phyloP scores from a whole-genome alignment of 768 basidiomycete genomes.

The Termitomyces sp. region DNA sequence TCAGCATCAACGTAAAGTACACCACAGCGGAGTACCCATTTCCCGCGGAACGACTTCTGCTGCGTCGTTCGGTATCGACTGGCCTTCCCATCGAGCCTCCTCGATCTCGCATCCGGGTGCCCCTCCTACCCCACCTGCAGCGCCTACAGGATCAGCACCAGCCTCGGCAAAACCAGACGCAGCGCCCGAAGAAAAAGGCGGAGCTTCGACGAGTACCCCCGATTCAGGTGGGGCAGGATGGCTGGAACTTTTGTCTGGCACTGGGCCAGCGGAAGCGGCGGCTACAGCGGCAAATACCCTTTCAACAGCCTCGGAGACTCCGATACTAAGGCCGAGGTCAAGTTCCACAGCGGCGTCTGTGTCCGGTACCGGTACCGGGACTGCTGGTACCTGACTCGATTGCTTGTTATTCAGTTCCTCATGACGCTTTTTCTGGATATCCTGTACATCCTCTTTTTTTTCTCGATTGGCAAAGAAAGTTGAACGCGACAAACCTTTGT shows the following conservation, averaged over 20 bases:
- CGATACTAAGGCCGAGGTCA: neutral
- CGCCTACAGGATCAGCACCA: neutral
- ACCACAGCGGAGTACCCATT: neutral
- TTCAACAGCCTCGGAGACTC: neutral
- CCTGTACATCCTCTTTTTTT: neutral
- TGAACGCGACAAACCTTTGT: neutral
- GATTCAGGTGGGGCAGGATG: conserved; percentile 3
- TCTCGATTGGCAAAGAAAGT: neutral
- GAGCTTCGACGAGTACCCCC: neutral
- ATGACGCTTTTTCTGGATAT: neutral
- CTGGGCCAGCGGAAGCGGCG: neutral
- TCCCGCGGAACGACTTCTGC: conserved; percentile 3
- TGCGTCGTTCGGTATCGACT: conserved; percentile 13
- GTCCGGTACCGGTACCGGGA: neutral
- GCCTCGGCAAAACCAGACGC: neutral
- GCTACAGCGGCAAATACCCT: neutral
- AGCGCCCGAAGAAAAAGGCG: neutral
- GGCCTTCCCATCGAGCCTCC: conserved; percentile 7
- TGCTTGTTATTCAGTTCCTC: neutral
- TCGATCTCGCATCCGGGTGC: neutral
- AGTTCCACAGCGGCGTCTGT: neutral
- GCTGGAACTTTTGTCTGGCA: conserved; percentile 8
- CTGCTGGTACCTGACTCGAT: neutral
- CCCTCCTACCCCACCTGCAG: neutral
- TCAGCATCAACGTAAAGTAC: conserved; percentile 9